Evolutionary conservation across 768 basidiomycete genomes (phyloP), one percentile per base, ranked within the genome.

Genomic region (Erythrobasidium yunnanense): DNA sequence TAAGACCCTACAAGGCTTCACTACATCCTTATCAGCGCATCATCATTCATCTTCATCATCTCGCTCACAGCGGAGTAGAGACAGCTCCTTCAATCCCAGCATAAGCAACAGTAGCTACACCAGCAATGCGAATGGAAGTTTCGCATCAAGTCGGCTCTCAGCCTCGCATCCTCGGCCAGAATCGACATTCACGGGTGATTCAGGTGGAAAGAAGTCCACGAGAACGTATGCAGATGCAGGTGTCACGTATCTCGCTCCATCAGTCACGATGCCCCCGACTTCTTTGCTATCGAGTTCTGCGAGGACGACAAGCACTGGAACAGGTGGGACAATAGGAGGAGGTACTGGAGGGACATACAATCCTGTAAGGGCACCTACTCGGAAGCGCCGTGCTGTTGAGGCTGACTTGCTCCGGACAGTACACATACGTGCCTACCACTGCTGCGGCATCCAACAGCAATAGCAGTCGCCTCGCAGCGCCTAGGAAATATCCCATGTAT

Each of bases 381-480:
- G n/a, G n/a, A n/a, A n/a, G n/a, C n/a, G n/a, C n/a, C 22, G 42
- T 20, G 42, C 42, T 15, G 22, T 23, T 52, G 20, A 52, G 20
- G 13, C 50, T 30, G 20, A 11, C 15, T 30, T 13, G 15, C 34
- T 55, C 34, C 15, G 18, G 18, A 6, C n/a, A 63, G 60, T 63
- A 50, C 47, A 63, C 60, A 30, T 63, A 63, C 30, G 38, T 63
- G 15, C 60, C 60, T 6, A 63, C 60, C 4, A 63, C 60, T 22
- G 22, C 46, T 4, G 34, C 34, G 2, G 38, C 57, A 8, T 60
- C 57, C 3, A n/a, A n/a, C n/a, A n/a, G n/a, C n/a, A n/a, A n/a
- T n/a, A n/a, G n/a, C n/a, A n/a, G n/a, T n/a, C n/a, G n/a, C n/a
- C n/a, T n/a, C n/a, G n/a, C n/a, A n/a, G n/a, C n/a, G n/a, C n/a